Evolutionary conservation across 331 rosid species (phyloP).

Genomic region (Quercus lobata): DNA sequence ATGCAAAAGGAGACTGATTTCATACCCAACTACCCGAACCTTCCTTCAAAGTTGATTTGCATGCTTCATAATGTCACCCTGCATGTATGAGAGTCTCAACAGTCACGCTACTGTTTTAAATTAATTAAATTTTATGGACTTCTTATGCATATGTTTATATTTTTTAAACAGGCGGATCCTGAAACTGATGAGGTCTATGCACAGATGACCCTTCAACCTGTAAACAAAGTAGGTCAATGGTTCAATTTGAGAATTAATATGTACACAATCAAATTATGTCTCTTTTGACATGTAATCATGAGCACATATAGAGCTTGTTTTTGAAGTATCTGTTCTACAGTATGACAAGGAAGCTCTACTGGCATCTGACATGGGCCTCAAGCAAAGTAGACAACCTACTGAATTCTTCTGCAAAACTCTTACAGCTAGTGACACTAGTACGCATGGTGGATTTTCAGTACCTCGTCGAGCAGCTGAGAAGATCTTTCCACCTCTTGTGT

Average conservation of each 20-base stretch:
- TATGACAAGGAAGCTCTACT: constrained; percentile 85
- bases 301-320: constrained; percentile 17
- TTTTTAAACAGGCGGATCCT: constrained; percentile 75
- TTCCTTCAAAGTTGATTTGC: constrained; percentile 95
- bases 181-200: constrained; percentile 99
- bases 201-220: constrained; percentile 99
- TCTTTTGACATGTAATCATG: constrained; percentile 18
- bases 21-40: constrained; percentile 92
- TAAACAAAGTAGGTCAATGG: constrained; percentile 89
- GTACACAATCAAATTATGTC: constrained; percentile 4
- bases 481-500: constrained; percentile 88
- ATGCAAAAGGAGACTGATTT: constrained; percentile 98
- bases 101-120: not conserved
- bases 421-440: constrained; percentile 98
- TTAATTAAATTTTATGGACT: not conserved
- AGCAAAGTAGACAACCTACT: constrained; percentile 79
- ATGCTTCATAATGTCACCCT: constrained; percentile 94
- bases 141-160: not conserved
- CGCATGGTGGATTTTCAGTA: constrained; percentile 99
- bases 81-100: constrained; percentile 61
- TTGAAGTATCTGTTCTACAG: constrained; percentile 50
- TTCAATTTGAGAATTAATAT: constrained; percentile 32
- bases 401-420: constrained; percentile 98
- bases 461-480: constrained; percentile 99
- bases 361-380: constrained; percentile 93